Percentiles rank a stretch among this genome's conserved stretches.
phyloP scores from a whole-genome alignment of 2,329 filamentous ascomycete genomes.

The Penicillium sp. region DNA sequence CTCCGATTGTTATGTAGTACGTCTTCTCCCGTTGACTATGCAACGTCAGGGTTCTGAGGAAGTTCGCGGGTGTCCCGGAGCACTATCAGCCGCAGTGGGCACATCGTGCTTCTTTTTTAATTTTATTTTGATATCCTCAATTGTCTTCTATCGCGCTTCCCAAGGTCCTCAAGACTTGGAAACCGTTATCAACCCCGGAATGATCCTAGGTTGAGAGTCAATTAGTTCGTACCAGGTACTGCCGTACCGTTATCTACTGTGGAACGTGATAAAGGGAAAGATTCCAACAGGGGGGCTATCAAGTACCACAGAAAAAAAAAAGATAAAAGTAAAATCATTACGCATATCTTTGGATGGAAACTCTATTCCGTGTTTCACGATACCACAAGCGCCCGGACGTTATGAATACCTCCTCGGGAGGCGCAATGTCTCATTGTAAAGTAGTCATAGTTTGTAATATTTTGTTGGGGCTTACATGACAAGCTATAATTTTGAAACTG shows the following conservation, averaged over 20 bases:
- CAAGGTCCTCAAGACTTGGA: not conserved
- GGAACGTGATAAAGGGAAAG: not conserved
- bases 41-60: not conserved
- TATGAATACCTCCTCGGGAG: slow-evolving; percentile 4
- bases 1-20: slow-evolving; percentile 1
- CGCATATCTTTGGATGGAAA: not conserved
- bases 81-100: slow-evolving; percentile 10
- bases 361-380: slow-evolving; percentile 18
- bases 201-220: not conserved
- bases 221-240: not conserved
- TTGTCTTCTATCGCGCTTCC: not conserved
- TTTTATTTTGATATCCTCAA: too few species aligned
- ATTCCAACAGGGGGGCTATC: not conserved
- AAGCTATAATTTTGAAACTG: not conserved
- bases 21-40: not conserved
- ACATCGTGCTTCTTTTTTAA: not conserved
- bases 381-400: slow-evolving; percentile 10
- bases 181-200: not conserved
- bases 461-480: not conserved
- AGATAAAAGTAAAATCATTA: not conserved
- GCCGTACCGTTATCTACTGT: slow-evolving; percentile 1
- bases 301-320: not conserved
- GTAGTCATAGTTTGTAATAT: not conserved
- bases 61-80: slow-evolving; percentile 9
- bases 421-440: slow-evolving; percentile 11